Evolutionary conservation across 352 stramenopile genomes (phyloP), one percentile per base, ranked within the genome.

Genomic region (Phytophthora crassamura): DNA sequence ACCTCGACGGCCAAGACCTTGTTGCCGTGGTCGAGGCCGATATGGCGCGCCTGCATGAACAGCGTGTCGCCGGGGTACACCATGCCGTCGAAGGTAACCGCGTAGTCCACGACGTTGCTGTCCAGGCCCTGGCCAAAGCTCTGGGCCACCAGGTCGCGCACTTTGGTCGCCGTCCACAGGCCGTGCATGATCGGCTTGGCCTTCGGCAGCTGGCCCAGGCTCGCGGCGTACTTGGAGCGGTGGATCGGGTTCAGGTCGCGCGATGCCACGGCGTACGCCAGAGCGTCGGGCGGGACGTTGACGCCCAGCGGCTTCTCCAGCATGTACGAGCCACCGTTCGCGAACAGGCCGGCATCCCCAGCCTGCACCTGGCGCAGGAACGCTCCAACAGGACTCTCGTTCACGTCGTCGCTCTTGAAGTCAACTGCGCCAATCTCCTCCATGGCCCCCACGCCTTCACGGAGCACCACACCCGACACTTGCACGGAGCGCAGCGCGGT

Each of bases 211-310:
- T 86, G 77, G 7, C 84, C 88, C 8, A 96, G 64, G n/a, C 87
- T 73, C 0, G 88, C 89, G 14, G 86, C 75, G 48, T 93, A 90
- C 46, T 71, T 75, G 12, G 86, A 94, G 5, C 89, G 84, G 56
- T 97, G 88, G 51, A 97, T 97, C 33, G 89, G 85, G 68, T 97
- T 97, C 66, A 95, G 50, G 50, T 97, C 89, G 32, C 85, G 82
- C 35, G 88, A 96, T 30, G 88, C 87, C 7, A 90, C 75, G 0
- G 89, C 88, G 52, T 97, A 97, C 4, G 61, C 74, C 15, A 90
- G 63, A 12, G 86, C 87, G 50, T 78, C 78, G 12, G 57, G 64
- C 4, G 89, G 89, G 3, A 93, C 86, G 7, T 82, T 50, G 36
- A 94, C 91, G 32, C 80, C 72, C 15, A 90, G 16, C 6, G 89